Percentiles rank a stretch among this genome's conserved stretches.
These are phyloP conservation scores for Sporobolomyces phaffii DNA, from an alignment of 768 basidiomycete species.

Conservation along the genomic window DNA sequence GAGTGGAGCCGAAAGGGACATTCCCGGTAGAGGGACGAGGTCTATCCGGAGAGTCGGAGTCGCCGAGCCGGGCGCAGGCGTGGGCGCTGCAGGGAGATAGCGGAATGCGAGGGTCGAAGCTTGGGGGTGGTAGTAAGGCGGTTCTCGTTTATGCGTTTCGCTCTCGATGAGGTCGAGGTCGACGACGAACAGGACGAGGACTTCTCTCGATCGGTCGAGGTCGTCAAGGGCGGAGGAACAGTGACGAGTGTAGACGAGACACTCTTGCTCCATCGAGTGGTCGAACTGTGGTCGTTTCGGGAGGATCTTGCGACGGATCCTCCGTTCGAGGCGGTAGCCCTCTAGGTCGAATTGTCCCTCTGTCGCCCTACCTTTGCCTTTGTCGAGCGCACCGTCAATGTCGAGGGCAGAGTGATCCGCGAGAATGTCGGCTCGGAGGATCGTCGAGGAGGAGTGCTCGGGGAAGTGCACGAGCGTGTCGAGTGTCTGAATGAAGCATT, in stretches of 20 bases:
- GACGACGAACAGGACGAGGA: conserved; percentile 47
- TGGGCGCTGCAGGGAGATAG: conserved; percentile 50
- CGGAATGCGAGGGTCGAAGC: conserved; percentile 75
- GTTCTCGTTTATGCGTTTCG: conserved; percentile 37
- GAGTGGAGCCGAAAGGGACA: not conserved
- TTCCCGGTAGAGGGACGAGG: conserved; percentile 8
- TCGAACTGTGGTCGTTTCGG: conserved; percentile 76
- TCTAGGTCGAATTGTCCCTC: conserved; percentile 45
- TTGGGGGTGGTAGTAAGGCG: conserved; percentile 88
- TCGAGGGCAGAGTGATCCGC: conserved; percentile 45
- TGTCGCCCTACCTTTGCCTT: conserved; percentile 44
- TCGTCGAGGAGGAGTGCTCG: conserved; percentile 86
- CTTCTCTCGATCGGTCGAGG: conserved; percentile 3
- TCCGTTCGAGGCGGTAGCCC: conserved; percentile 50
- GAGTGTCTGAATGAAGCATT: conserved; percentile 8
- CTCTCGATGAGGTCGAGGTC: conserved; percentile 46
- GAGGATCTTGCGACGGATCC: conserved; percentile 63
- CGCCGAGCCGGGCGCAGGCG: not conserved
- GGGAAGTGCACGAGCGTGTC: conserved; percentile 66
- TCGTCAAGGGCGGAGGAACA: not conserved
- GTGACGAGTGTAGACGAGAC: conserved; percentile 14
- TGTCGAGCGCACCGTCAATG: conserved; percentile 8
- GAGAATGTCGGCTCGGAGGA: conserved; percentile 72
- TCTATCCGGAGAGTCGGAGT: conserved; percentile 17
- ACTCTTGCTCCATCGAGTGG: conserved; percentile 39